These are phyloP conservation scores for Sphagnurus paluster DNA, from an alignment of 1,284 basidiomycete genomes.

Conservation along the genomic window DNA sequence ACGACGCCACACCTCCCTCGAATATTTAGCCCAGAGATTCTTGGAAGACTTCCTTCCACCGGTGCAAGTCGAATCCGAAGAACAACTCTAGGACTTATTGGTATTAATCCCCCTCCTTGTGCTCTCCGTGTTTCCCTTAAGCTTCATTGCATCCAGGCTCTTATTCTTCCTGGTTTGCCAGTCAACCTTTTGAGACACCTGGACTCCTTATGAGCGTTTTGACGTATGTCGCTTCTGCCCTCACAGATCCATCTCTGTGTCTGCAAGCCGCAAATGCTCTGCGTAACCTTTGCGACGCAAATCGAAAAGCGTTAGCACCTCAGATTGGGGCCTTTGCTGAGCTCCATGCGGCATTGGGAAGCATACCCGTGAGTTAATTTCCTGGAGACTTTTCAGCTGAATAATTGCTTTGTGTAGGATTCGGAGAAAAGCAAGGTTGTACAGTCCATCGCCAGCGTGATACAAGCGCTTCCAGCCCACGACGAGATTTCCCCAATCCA, in stretches of 20 bases:
- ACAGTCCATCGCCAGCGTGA: conserved; percentile 87
- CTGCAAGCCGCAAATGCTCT: conserved; percentile 78
- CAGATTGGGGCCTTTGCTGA: conserved; percentile 84
- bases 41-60: conserved; percentile 64
- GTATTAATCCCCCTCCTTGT: conserved; percentile 36
- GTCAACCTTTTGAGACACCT: conserved; percentile 34
- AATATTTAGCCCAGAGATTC: conserved; percentile 70
- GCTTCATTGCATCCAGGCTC: conserved; percentile 48
- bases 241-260: conserved; percentile 65
- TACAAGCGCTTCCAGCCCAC: conserved; percentile 78
- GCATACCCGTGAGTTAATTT: conserved; percentile 58
- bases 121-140: background rate
- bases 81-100: conserved; percentile 72
- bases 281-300: conserved; percentile 85
- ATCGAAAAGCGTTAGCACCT: conserved; percentile 74
- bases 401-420: conserved; percentile 45
- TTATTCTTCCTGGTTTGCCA: conserved; percentile 83
- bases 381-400: background rate
- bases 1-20: conserved; percentile 62
- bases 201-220: conserved; percentile 60
- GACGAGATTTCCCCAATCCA: conserved; percentile 81
- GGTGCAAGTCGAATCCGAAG: conserved; percentile 69
- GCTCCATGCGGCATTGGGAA: conserved; percentile 72
- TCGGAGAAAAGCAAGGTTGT: conserved; percentile 88
- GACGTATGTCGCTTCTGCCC: conserved; percentile 71